Base-by-base conservation (phyloP, 2,329 filamentous ascomycete species). In the Trichothecium roseum region DNA sequence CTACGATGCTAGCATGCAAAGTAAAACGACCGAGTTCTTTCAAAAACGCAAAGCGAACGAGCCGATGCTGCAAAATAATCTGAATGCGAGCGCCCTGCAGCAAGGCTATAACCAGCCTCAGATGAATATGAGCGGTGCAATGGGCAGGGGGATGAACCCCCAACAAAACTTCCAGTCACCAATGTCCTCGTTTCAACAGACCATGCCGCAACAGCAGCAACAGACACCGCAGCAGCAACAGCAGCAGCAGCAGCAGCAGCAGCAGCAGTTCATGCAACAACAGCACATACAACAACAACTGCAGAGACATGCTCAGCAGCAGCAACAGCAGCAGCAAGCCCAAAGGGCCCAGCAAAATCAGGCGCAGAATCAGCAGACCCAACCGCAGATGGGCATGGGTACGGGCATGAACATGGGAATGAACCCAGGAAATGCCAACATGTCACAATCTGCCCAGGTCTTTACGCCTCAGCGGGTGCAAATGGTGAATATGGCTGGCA, bases 81-180 rank as follows among this genome's bases (percentile, higher is more conserved):
- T 74, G 38, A 73, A 61, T 45, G 64, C 52, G 36, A 65, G 54
- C 48, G 63, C 50, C 9, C 30, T 27, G 8, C 57, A 60, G 30
- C 59, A 54, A 39, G 53, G 53, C 3, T 55, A 61, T 37, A 59
- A 58, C 1, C 58, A 66, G 30, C 59, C 57, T 2, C 60, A 59
- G 58, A 65, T 74, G 60, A 70, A 62, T 39, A 64, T 73, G 59
- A 67, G 68, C 40, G 30, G 33, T 10, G 64, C 70, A 42, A 67
- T 74, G 58, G 61, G 63, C 28, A 63, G 72, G 26, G 63, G 62
- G 10, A 64, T 70, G 54, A 1, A 58, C 6, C 54, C 58, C 3
- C 73, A 70, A 40, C 71, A 66, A 45, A 65, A 62, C 1, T 77
- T 78, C 39, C 72, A 72, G 41, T 10, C 6, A 24, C 66, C 70